Base-by-base conservation (phyloP, 352 stramenopile species). In the Phytophthora chlamydospora region DNA sequence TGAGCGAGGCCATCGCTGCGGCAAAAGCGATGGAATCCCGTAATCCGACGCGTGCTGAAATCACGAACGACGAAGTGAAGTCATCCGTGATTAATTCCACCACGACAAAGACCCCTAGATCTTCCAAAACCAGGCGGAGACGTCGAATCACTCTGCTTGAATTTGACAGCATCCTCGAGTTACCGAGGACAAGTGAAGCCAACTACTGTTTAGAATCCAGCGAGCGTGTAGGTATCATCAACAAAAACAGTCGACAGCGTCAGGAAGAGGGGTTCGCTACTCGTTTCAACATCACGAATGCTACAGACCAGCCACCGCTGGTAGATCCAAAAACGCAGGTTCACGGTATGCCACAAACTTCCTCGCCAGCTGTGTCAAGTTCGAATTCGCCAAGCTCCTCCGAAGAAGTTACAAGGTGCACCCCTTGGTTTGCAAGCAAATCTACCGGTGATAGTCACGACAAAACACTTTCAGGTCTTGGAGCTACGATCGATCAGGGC, bases 1-100 rank as follows among this genome's bases (percentile, higher is more conserved):
- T 83, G 17, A 59, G 73, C 4, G 34, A 71, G 19, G 61, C 48
- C 1, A 39, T 62, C 3, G 39, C 65, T 3, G 46, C 41, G 12
- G 31, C 57, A 34, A 51, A 49, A 27, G 34, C 35, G 52, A 40
- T 16, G 44, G 41, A 60, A 48, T 24, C 21, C 50, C 29, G 16
- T 45, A 12, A 40, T 46, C 17, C 31, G 9, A 47, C 39, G 36
- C 24, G n/a, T 19, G 21, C 29, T 40, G 39, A 51, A 17, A 10
- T 21, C 8, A 9, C 13, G 5, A 29, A 33, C 34, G 7, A 34
- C 17, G 21, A 39, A 4, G 13, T 11, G 8, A 43, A 13, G 9
- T 36, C 27, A 9, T 45, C 52, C 14, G 4, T 9, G 2, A n/a
- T 11, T 1, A 43, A 33, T 12, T 12, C 24, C 57, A 19, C 7